Evolutionary conservation across 495 filamentous ascomycete species (phyloP).

Genomic region (Aspergillus cavernicola): DNA sequence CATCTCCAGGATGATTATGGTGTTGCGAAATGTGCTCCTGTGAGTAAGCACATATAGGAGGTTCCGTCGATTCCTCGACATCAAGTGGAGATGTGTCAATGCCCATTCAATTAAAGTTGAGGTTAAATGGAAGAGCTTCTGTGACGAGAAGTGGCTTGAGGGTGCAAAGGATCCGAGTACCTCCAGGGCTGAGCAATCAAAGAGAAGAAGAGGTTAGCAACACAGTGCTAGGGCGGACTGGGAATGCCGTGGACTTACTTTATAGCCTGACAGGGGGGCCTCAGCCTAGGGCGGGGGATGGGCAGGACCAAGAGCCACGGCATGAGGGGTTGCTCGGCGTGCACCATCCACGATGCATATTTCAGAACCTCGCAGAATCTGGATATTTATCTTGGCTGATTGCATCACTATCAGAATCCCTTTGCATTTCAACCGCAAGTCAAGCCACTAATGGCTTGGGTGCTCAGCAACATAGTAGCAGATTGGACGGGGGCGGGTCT

Average conservation of each 20-base stretch:
- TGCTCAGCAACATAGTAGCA: not conserved
- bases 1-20: conserved; percentile 17
- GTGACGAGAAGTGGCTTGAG: not conserved
- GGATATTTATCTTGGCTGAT: conserved; percentile 19
- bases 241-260: not conserved
- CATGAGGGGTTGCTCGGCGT: conserved; percentile 14
- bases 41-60: conserved; percentile 40
- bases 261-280: conserved; percentile 8
- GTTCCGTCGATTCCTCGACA: conserved; percentile 45
- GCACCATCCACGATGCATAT: conserved; percentile 4
- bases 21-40: conserved; percentile 19
- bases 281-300: conserved; percentile 2
- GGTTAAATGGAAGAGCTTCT: conserved; percentile 6
- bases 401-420: conserved; percentile 6
- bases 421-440: conserved; percentile 1
- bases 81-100: conserved; percentile 33
- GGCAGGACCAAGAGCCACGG: not conserved
- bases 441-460: conserved; percentile 17
- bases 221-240: not conserved
- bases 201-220: not conserved
- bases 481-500: conserved; percentile 8
- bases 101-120: conserved; percentile 39
- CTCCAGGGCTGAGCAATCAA: conserved; percentile 1
- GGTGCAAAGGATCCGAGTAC: not conserved
- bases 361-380: conserved; percentile 8